Base-by-base conservation (phyloP, 129 eudicot genomes). In the Artemisia argyi region DNA sequence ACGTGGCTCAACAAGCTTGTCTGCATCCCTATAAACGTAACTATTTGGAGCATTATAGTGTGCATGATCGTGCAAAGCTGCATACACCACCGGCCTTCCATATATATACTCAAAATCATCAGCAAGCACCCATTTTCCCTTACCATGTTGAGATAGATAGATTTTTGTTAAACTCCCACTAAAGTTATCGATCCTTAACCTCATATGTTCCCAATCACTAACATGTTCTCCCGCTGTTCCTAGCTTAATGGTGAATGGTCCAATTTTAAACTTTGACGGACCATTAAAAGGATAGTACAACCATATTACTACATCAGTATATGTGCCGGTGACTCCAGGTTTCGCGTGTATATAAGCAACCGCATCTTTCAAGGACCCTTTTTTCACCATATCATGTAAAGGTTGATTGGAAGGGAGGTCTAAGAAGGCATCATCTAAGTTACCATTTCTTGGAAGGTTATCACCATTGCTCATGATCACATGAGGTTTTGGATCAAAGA, bases 281-380 rank as follows among this genome's bases (percentile, higher is more conserved):
- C 88, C 83, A 3, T 80, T 84, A 74, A 84, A 84, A 14, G 83
- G 88, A 80, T 84, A 84, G 71, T 63, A 84, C 60, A 84, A 55
- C 85, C 88, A 81, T 71, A 84, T 49, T 42, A 73, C 78, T 3
- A 84, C 9, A 69, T 84, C 88, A 0, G 85, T 84, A 47, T 11
- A 77, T 0, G 83, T 73, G 2, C 70, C 19, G 7, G 79, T 35
- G 46, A 39, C 46, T 39, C 46, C 81, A 1, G 83, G 69, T 42
- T 81, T 84, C 3, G 74, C 73, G 39, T 84, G 85, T 6, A 77
- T 13, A 26, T 84, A 84, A 22, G 47, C 66, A 7, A 30, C 14
- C 0, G 81, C 83, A 15, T 30, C 28, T 3, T 3, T 19, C 32
- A 84, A 54, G 48, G 16, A 61, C 15, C 85, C 85, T 32, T 35